Conservation (phyloP, 257 asterid genomes). For the Plantago major region DNA sequence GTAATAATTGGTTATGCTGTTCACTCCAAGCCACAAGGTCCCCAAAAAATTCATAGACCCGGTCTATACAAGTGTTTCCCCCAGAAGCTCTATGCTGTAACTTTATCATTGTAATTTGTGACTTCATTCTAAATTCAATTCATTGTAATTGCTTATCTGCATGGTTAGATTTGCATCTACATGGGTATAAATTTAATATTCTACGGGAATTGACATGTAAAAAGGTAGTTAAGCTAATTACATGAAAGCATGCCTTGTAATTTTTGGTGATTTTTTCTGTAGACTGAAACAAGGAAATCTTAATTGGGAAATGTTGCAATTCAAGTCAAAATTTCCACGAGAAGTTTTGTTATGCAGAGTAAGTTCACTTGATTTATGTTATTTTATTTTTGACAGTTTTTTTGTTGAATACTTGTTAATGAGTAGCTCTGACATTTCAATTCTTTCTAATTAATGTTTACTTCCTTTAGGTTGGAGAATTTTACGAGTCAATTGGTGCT, state of each 20-base stretch:
- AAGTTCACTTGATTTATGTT: constrained; percentile 26
- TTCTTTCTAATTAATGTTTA: constrained; percentile 13
- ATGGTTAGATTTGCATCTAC: too few relatives aligned
- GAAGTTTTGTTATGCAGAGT: constrained; percentile 95
- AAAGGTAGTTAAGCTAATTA: too few relatives aligned
- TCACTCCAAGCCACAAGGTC: too few relatives aligned
- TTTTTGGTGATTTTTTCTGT: constrained; percentile 23
- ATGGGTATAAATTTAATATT: too few relatives aligned
- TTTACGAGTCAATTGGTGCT: constrained; percentile 88
- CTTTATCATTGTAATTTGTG: background rate
- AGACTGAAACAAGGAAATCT: constrained; percentile 96
- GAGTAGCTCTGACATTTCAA: constrained; percentile 10
- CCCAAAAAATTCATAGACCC: too few relatives aligned
- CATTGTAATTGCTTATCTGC: too few relatives aligned
- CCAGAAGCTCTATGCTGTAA: too few relatives aligned
- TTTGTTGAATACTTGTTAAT: constrained; percentile 1
- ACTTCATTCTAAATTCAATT: background rate
- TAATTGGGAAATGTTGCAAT: constrained; percentile 87
- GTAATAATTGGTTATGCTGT: too few relatives aligned
- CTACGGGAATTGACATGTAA: too few relatives aligned
- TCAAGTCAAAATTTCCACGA: constrained; percentile 91
- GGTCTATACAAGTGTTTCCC: too few relatives aligned
- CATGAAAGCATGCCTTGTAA: constrained; percentile 9
- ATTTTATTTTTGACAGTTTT: constrained; percentile 6
- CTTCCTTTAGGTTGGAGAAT: constrained; percentile 80